Evolutionary conservation across 257 asterid species (phyloP).

Genomic region (Anisodus acutangulus): DNA sequence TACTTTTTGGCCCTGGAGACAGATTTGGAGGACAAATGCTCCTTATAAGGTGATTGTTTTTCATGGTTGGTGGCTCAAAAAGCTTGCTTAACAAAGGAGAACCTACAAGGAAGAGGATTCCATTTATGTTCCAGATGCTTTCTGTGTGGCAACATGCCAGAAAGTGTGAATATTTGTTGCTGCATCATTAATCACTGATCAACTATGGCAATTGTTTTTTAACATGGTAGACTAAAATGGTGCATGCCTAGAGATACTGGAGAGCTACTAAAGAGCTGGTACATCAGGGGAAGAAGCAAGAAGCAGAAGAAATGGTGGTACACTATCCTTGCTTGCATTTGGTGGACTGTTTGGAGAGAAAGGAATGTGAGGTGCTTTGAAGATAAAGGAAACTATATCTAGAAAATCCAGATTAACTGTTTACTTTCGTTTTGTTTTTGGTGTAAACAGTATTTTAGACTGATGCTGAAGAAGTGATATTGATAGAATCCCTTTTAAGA

Average conservation of each 20-base stretch:
- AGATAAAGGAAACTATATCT: not conserved
- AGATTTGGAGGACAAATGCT: not conserved
- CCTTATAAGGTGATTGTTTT: not conserved
- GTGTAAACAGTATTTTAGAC: not conserved
- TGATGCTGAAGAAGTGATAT: not conserved
- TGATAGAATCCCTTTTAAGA: slow-evolving; percentile 4
- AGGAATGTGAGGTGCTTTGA: not conserved
- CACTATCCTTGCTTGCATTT: not conserved
- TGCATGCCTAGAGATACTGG: not conserved
- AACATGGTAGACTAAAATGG: not conserved
- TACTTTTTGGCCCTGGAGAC: not conserved
- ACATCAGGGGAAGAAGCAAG: not conserved
- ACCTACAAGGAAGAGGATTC: not conserved
- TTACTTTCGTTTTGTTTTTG: not conserved
- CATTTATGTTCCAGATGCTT: not conserved
- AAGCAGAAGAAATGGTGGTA: not conserved
- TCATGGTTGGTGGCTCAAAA: slow-evolving; percentile 6
- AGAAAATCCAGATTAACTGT: not conserved
- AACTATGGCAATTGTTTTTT: not conserved
- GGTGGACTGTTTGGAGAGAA: not conserved
- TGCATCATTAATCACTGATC: not conserved
- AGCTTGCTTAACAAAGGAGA: not conserved
- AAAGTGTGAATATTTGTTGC: not conserved
- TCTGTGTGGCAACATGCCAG: not conserved
- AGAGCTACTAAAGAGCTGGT: slow-evolving; percentile 10